These are phyloP conservation scores for Fusarium oligoseptatum DNA, from an alignment of 2,329 filamentous ascomycete genomes.

Conservation along the genomic window DNA sequence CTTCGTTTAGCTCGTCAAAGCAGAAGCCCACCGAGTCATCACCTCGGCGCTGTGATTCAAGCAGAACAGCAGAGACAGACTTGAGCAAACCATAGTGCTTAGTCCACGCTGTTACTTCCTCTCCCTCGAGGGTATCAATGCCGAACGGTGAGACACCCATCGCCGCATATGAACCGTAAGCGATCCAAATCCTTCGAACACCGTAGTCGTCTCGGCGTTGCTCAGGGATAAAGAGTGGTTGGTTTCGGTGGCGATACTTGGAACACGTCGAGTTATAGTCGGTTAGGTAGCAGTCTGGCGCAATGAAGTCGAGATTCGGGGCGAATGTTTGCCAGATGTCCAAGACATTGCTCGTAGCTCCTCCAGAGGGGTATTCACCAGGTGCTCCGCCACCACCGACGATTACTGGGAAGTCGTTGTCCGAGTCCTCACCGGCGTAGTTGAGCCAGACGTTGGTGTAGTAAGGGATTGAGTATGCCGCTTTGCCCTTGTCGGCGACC, in stretches of 20 bases:
- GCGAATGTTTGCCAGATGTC: slow-evolving; percentile 54
- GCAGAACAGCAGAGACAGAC: slow-evolving; percentile 11
- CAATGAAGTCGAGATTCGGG: slow-evolving; percentile 56
- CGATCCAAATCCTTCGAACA: slow-evolving; percentile 55
- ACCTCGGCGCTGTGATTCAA: slow-evolving; percentile 2
- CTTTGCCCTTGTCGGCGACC: slow-evolving; percentile 46
- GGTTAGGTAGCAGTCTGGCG: slow-evolving; percentile 52
- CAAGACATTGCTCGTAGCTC: slow-evolving; percentile 40
- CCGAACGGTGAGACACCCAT: slow-evolving; percentile 26
- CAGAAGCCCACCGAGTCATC: slow-evolving; percentile 15
- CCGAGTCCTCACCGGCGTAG: slow-evolving; percentile 33
- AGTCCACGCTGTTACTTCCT: neutral
- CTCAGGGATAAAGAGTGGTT: slow-evolving; percentile 63
- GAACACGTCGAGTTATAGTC: slow-evolving; percentile 50
- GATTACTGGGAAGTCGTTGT: slow-evolving; percentile 39
- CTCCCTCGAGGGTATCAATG: slow-evolving; percentile 21
- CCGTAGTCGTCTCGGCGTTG: slow-evolving; percentile 60
- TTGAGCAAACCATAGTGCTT: slow-evolving; percentile 13
- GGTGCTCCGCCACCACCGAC: slow-evolving; percentile 46
- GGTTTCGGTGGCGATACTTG: slow-evolving; percentile 55
- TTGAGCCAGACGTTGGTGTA: slow-evolving; percentile 49
- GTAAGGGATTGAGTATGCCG: slow-evolving; percentile 39
- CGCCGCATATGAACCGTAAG: slow-evolving; percentile 15
- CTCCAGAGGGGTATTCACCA: slow-evolving; percentile 50
- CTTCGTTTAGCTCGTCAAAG: slow-evolving; percentile 19